Evolutionary conservation across 2,329 filamentous ascomycete species (phyloP), one percentile per base, ranked within the genome.

Genomic region (Cercospora citrullina): DNA sequence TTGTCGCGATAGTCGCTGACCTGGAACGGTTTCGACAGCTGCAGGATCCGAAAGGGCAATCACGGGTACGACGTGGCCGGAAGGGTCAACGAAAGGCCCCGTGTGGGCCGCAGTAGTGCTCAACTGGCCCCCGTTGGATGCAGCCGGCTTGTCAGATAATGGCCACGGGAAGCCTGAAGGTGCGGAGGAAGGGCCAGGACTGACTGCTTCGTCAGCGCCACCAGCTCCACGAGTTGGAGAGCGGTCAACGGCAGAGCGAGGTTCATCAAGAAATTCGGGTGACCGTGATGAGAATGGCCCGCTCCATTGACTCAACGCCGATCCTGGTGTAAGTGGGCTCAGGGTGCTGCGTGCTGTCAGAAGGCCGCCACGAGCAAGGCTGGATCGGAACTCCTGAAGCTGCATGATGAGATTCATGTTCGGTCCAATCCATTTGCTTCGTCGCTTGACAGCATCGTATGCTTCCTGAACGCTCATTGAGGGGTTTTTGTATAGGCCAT

Each of bases 351-450:
- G 74, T 8, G 72, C 70, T 16, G 73, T 68, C 48, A 78, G 68
- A 3, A 77, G 60, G 80, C 82, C 75, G 21, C 77, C 77, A 14
- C 75, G 70, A 12, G 75, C 70, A 4, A 78, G 84, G 80, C 75
- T 85, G 77, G 72, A 86, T 79, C 69, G 85, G 76, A 94, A 94
- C 75, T 94, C 91, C 77, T 94, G 91, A 59, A 96, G 82, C 72
- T 92, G 93, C 84, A 95, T 95, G 85, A 96, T 93, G 72, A 96
- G 84, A 72, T 92, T 92, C 92, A 96, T 96, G 79, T 96, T 96
- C 0, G 92, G 92, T 67, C 92, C 93, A 73, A 96, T 94, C 92
- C 92, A 96, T 75, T 86, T 88, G 79, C 92, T 95, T 80, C 91
- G 91, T 64, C 87, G 85, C 80, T 96, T 93, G 2, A 92, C 91